phyloP scores from a whole-genome alignment of 1,284 basidiomycete genomes.

The Apiotrichum siamense region DNA sequence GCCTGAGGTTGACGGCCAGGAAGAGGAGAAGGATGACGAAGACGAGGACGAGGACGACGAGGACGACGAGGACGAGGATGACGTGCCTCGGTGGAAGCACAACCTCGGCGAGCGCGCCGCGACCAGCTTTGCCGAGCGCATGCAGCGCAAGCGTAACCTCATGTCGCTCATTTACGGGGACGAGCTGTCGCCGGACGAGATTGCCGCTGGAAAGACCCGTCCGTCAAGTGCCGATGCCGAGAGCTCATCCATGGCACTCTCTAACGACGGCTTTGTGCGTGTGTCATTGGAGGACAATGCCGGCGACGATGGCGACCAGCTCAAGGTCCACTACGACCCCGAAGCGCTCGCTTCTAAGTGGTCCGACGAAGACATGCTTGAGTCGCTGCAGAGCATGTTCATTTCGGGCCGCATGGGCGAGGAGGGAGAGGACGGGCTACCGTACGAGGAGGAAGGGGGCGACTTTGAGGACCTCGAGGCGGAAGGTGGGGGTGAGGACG shows the following conservation, averaged over 20 bases:
- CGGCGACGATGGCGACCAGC: slow-evolving; percentile 60
- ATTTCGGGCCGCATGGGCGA: slow-evolving; percentile 65
- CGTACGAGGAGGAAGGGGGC: slow-evolving; percentile 49
- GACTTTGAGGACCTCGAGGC: slow-evolving; percentile 53
- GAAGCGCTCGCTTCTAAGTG: slow-evolving; percentile 61
- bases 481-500: slow-evolving; percentile 47
- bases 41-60: slow-evolving; percentile 45
- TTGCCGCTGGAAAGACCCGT: slow-evolving; percentile 53
- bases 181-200: slow-evolving; percentile 63
- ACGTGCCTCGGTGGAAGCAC: slow-evolving; percentile 69
- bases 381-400: slow-evolving; percentile 81
- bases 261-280: slow-evolving; percentile 65
- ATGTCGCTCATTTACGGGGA: slow-evolving; percentile 80
- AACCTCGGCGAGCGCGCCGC: slow-evolving; percentile 61
- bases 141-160: slow-evolving; percentile 61
- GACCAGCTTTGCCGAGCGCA: slow-evolving; percentile 50
- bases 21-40: slow-evolving; percentile 40
- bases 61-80: slow-evolving; percentile 49
- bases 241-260: slow-evolving; percentile 29
- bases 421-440: slow-evolving; percentile 45
- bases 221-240: slow-evolving; percentile 41
- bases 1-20: slow-evolving; percentile 48
- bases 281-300: slow-evolving; percentile 49
- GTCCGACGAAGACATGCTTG: slow-evolving; percentile 76
- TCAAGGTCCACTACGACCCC: slow-evolving; percentile 56